Percentiles rank a stretch among this genome's conserved stretches.
Conservation (phyloP, 2,329 filamentous ascomycete genomes). For the Phialophora chinensis region DNA sequence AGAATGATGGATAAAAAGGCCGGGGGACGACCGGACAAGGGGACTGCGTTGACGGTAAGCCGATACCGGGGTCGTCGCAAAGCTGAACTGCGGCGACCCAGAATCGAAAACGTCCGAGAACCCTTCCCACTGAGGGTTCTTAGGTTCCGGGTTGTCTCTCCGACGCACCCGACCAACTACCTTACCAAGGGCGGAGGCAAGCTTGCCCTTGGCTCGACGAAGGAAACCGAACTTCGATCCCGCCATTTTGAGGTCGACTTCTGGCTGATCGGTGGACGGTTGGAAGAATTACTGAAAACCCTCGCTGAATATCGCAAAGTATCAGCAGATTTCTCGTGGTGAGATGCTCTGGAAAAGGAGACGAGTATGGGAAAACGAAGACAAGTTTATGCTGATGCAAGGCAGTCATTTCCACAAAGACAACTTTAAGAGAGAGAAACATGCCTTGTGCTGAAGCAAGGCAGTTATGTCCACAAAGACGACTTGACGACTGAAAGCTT, state of each 20-base stretch:
- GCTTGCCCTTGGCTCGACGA: background rate
- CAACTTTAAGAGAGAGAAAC: background rate
- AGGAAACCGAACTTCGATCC: background rate
- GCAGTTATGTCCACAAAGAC: background rate
- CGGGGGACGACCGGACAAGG: background rate
- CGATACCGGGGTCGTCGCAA: background rate
- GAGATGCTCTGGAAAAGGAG: background rate
- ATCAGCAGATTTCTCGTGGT: background rate
- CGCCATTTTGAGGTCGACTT: background rate
- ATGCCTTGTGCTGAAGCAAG: background rate
- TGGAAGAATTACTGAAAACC: background rate
- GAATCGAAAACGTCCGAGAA: background rate
- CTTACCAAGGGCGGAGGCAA: background rate
- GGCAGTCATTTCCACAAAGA: background rate
- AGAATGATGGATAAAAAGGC: background rate
- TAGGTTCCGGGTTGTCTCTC: background rate
- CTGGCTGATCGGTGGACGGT: background rate
- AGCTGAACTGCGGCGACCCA: background rate
- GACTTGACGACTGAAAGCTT: background rate
- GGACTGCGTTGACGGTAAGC: background rate
- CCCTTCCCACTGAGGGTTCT: background rate
- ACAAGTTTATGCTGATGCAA: background rate
- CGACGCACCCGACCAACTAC: background rate
- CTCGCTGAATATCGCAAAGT: background rate
- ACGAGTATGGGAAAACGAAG: background rate